Evolutionary conservation across 257 asterid species (phyloP).

Genomic region (Penstemon newberryi): DNA sequence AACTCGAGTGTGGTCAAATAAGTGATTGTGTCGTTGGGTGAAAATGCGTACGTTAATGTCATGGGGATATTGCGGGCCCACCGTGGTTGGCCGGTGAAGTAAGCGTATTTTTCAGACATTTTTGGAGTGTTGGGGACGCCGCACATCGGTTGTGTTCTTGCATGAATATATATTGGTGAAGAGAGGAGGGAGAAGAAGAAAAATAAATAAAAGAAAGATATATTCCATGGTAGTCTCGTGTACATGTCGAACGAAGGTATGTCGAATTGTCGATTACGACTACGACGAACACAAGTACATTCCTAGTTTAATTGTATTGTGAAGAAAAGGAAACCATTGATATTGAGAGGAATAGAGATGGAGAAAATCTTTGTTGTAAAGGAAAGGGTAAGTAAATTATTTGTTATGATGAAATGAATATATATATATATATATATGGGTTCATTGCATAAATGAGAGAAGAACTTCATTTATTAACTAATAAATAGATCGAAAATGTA

Average conservation of each 20-base stretch:
- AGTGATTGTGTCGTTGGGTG: slow-evolving; percentile 36
- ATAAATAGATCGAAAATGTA: no score
- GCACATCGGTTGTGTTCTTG: slow-evolving; percentile 61
- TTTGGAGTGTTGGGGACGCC: slow-evolving; percentile 51
- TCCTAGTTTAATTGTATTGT: neutral
- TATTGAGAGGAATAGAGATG: slow-evolving; percentile 4
- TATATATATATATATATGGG: neutral
- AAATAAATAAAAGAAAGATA: slow-evolving; percentile 25
- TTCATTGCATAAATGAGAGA: neutral
- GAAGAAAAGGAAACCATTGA: slow-evolving; percentile 9
- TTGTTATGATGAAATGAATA: neutral
- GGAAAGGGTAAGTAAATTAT: slow-evolving; percentile 14
- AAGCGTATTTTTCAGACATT: slow-evolving; percentile 32
- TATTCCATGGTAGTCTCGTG: slow-evolving; percentile 37
- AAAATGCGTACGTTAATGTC: slow-evolving; percentile 64
- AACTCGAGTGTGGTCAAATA: slow-evolving; percentile 36
- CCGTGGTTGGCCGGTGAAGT: slow-evolving; percentile 64
- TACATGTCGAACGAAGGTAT: neutral
- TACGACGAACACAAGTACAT: no score
- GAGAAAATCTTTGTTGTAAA: slow-evolving; percentile 35
- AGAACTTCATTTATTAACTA: neutral
- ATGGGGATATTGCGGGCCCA: slow-evolving; percentile 64
- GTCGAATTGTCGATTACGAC: no score
- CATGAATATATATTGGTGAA: slow-evolving; percentile 28
- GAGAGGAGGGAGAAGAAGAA: slow-evolving; percentile 26